These are phyloP conservation scores for Candida methanosorbosa DNA, from an alignment of 805 yeast genomes.

Conservation along the genomic window DNA sequence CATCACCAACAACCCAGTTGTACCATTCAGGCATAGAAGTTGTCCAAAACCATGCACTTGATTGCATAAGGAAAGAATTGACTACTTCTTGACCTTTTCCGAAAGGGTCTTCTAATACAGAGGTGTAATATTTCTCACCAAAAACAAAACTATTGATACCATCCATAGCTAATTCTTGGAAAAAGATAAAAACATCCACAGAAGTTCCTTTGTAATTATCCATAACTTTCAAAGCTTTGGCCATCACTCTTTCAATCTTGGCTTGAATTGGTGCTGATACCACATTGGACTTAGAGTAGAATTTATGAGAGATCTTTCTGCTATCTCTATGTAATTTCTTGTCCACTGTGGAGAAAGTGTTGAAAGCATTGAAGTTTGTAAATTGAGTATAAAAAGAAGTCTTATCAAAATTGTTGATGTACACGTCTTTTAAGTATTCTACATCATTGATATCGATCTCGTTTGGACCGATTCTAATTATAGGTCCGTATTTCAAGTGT, in stretches of 20 bases:
- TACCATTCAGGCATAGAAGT: constrained; percentile 50
- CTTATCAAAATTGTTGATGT: constrained; percentile 49
- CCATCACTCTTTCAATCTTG: constrained; percentile 26
- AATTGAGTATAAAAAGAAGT: constrained; percentile 51
- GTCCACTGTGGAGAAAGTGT: constrained; percentile 49
- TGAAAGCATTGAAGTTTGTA: constrained; percentile 45
- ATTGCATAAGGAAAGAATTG: constrained; percentile 36
- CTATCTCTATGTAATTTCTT: constrained; percentile 37
- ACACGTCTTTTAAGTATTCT: constrained; percentile 44
- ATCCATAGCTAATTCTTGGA: constrained; percentile 67
- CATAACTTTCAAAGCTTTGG: constrained; percentile 18
- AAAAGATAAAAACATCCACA: constrained; percentile 52
- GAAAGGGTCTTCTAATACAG: constrained; percentile 30
- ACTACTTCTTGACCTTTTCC: constrained; percentile 33
- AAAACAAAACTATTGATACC: constrained; percentile 53
- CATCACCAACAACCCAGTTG: constrained; percentile 35
- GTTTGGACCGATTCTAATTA: constrained; percentile 51
- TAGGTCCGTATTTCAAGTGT: constrained; percentile 52
- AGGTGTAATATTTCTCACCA: constrained; percentile 40
- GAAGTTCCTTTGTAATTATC: constrained; percentile 14
- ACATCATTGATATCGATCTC: constrained; percentile 52
- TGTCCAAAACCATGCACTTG: constrained; percentile 60
- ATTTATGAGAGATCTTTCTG: constrained; percentile 30
- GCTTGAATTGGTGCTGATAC: constrained; percentile 22
- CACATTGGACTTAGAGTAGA: constrained; percentile 37